These are phyloP conservation scores for Boletus smithii DNA, from an alignment of 1,284 basidiomycete species.

Conservation along the genomic window DNA sequence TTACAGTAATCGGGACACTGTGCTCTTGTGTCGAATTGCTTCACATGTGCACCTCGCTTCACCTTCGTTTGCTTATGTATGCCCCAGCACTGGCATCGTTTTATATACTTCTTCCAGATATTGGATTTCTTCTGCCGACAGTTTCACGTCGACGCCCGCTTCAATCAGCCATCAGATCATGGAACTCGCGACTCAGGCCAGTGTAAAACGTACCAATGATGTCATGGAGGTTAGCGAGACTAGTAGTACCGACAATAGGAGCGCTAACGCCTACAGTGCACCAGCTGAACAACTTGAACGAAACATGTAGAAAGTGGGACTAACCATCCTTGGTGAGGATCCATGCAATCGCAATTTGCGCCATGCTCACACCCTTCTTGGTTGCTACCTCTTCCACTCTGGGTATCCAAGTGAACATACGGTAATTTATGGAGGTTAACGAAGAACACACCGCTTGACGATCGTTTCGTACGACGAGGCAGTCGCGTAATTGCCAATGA, in stretches of 20 bases:
- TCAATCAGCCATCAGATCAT: conserved; percentile 5
- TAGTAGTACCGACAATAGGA: conserved; percentile 49
- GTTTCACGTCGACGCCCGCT: conserved; percentile 37
- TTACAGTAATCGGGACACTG: no score
- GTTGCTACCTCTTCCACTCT: conserved; percentile 46
- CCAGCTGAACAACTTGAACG: not conserved
- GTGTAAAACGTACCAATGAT: conserved; percentile 35
- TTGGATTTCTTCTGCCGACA: conserved; percentile 47
- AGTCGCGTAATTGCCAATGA: conserved; percentile 26
- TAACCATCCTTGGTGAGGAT: conserved; percentile 37
- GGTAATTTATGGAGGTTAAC: not conserved
- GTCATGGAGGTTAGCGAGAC: conserved; percentile 44
- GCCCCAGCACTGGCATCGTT: conserved; percentile 38
- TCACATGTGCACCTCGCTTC: not conserved
- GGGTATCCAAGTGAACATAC: conserved; percentile 1
- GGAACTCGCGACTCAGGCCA: not conserved
- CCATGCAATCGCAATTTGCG: conserved; percentile 53
- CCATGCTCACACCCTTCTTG: conserved; percentile 44
- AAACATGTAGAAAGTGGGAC: not conserved
- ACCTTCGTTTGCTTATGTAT: conserved; percentile 10
- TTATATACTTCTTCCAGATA: conserved; percentile 44
- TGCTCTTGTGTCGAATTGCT: no score
- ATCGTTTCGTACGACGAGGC: conserved; percentile 26
- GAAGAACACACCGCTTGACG: conserved; percentile 27
- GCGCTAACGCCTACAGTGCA: conserved; percentile 36